Base-by-base conservation (phyloP, 169 alveolate genomes). In the Plasmodium gonderi region DNA sequence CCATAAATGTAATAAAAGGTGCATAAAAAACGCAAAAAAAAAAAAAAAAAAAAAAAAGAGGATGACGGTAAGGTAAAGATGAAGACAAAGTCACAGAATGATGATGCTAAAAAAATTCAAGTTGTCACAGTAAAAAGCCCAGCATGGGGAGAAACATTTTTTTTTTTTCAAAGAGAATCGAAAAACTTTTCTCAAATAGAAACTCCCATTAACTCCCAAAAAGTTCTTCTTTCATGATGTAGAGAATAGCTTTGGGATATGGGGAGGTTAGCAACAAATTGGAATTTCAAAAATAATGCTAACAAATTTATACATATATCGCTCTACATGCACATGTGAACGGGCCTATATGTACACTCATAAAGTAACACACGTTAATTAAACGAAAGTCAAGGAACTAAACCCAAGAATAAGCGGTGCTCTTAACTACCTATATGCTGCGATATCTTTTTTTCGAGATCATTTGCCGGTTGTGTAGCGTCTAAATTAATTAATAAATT, bases 401-500 rank as follows among this genome's bases (percentile, higher is more conserved):
- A 29, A 20, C 45, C 17, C 8, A 8, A 33, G 7, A 40, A 65
- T 51, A 11, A 20, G 23, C 38, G 5, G 4, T 20, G 5, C 33
- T 14, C 17, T 83, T 83, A 83, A 33, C 82, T 45, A 33, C 79
- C 67, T 69, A 83, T 83, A 74, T 83, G 92, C 26, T 83, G 83
- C 9, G 92, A 83, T 31, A 83, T 83, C 23, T 83, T 83, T 45
- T 92, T 95, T 60, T 79, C 85, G 14, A 95, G 80, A 26, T 92
- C 92, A 47, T 42, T 54, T 79, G 93, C 96, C 29, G 87, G 89
- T n/a, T 83, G 87, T 54, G 91, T 94, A 31, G 97, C 96, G 40
- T 95, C 93, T 26, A 95, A 72, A 60, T 83, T 90, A 31, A 91
- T 79, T 36, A 94, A 90, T 33, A 95, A 83, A 67, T 91, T 90